Base-by-base conservation (phyloP, 345 rosid genomes). In the Aurinia saxatilis region DNA sequence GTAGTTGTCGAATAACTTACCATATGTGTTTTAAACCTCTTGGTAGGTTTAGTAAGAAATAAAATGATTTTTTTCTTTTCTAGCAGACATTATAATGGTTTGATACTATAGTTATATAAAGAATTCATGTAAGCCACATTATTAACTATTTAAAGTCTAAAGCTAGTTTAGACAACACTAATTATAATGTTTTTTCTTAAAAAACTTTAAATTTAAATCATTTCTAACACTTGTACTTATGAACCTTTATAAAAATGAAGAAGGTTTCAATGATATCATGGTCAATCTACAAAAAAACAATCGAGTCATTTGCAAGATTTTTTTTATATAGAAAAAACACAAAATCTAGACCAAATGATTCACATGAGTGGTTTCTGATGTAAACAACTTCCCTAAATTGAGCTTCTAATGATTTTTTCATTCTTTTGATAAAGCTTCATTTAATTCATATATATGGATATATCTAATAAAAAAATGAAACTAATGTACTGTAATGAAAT, bases 301-400 rank as follows among this genome's bases (percentile, higher is more conserved):
- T 31, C n/a, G n/a, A 42, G 17, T 60, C 41, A 69, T 17, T 35
- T 40, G 33, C 18, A 41, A 15, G 38, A 8, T 6, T 31, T 45
- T 11, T 6, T 16, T 13, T 17, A 7, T 27, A 27, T 13, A 9
- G 4, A 5, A 11, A 39, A 11, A 5, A 3, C 13, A 57, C 6
- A 42, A 54, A 37, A 19, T 38, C 45, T 62, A 29, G 44, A 54
- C 29, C 44, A 70, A 47, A 54, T 46, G 36, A 53, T 35, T 19
- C 57, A 46, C 50, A 30, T 44, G 62, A 53, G 50, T 19, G 30
- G 54, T 46, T 53, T 37, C 7, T 52, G 55, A 60, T 60, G 60
- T 61, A 53, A 52, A 45, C 56, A 29, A 47, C 50, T 69, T 45
- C 38, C 44, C 49, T 35, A 21, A 29, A 17, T 48, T 19, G 33